Percentiles rank a stretch among this genome's conserved stretches.
phyloP scores from a whole-genome alignment of 2,329 filamentous ascomycete genomes.

The Cordyceps pruinosa region DNA sequence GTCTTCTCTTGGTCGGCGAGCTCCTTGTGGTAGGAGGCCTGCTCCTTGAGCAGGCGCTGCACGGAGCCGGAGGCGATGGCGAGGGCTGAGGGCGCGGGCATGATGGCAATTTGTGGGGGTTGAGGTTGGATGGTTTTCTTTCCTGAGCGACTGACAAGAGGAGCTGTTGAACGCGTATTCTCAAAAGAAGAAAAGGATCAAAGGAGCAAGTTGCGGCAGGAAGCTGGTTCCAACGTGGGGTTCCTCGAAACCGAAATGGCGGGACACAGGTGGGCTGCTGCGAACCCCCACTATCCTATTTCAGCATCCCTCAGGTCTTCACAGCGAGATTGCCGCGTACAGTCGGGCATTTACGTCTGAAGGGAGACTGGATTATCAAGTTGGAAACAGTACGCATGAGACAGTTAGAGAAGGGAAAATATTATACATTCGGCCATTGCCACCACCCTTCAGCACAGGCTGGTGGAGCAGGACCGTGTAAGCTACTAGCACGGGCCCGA shows the following conservation, averaged over 20 bases:
- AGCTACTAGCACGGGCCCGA: neutral
- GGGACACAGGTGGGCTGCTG: neutral
- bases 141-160: neutral
- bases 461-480: neutral
- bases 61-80: constrained; percentile 74
- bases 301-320: too few relatives aligned
- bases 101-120: constrained; percentile 29
- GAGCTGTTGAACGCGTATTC: neutral
- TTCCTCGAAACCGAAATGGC: neutral
- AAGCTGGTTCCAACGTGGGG: neutral
- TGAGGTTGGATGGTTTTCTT: neutral
- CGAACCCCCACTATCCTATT: neutral
- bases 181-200: neutral
- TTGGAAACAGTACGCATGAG: too few relatives aligned
- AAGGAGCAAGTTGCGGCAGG: neutral
- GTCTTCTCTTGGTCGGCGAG: constrained; percentile 66
- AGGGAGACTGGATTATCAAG: too few relatives aligned
- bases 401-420: too few relatives aligned
- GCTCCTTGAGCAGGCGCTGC: constrained; percentile 82
- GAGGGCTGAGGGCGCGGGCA: constrained; percentile 72
- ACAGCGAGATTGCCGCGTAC: too few relatives aligned
- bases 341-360: too few relatives aligned
- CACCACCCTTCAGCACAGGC: neutral
- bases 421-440: neutral
- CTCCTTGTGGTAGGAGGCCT: constrained; percentile 84